These are phyloP conservation scores for Alternaria panax DNA, from an alignment of 2,329 filamentous ascomycete genomes.

Conservation along the genomic window DNA sequence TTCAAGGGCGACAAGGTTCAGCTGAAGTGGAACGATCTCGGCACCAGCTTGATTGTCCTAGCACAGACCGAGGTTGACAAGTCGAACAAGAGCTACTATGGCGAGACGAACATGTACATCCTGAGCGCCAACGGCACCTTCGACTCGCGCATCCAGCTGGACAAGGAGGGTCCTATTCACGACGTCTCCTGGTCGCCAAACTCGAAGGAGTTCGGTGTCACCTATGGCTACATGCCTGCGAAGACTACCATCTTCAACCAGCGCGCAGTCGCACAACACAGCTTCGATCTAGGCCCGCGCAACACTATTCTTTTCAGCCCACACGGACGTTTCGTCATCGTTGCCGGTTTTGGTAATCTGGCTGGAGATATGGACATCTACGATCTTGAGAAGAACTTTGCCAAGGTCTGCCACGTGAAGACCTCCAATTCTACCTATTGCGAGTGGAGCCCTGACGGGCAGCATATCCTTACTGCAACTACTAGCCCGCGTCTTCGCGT, in stretches of 20 bases:
- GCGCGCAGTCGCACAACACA: slow-evolving; percentile 81
- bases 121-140: slow-evolving; percentile 90
- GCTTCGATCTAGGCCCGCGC: slow-evolving; percentile 83
- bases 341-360: slow-evolving; percentile 96
- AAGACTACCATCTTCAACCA: slow-evolving; percentile 98
- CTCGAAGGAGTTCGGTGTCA: slow-evolving; percentile 95
- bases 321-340: slow-evolving; percentile 87
- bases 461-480: slow-evolving; percentile 95
- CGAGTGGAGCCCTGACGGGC: slow-evolving; percentile 96
- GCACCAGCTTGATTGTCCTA: slow-evolving; percentile 90
- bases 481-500: slow-evolving; percentile 94
- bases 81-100: slow-evolving; percentile 98
- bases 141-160: slow-evolving; percentile 87
- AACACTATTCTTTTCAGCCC: slow-evolving; percentile 97
- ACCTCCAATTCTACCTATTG: slow-evolving; percentile 95
- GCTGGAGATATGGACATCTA: slow-evolving; percentile 98
- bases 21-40: slow-evolving; percentile 94
- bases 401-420: slow-evolving; percentile 92
- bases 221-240: slow-evolving; percentile 98
- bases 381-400: slow-evolving; percentile 91
- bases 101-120: slow-evolving; percentile 95
- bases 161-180: slow-evolving; percentile 98
- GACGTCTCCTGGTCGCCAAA: slow-evolving; percentile 99
- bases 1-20: slow-evolving; percentile 99
- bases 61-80: slow-evolving; percentile 98